Evolutionary conservation across 305 asterid genomes (phyloP), one percentile per base, ranked within the genome.

Genomic region (Solanum aculeatissimum): DNA sequence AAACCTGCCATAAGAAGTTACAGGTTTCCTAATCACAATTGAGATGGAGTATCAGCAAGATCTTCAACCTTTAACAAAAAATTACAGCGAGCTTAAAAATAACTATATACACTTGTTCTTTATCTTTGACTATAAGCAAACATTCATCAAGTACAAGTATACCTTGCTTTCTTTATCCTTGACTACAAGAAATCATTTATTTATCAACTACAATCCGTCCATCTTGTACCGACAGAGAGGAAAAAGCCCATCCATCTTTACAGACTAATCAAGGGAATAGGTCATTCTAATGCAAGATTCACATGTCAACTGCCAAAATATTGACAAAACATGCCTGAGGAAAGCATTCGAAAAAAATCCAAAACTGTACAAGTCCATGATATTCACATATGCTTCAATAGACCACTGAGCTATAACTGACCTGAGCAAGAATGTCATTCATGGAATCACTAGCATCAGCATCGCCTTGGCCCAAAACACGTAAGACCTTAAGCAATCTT

Each of bases 341-440:
- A 32, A 53, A 29, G 83, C 35, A 32, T 78, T 78, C 66, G 4
- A 13, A 53, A 78, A 54, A 53, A 29, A 51, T 18, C 53, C 63
- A 77, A 27, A 77, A 29, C 18, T 53, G 49, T 32, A 32, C 49
- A 77, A 49, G 65, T 77, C 65, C 65, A 78, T 38, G 29, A 32
- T 49, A 78, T 32, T 78, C 83, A 19, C 32, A 78, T 78, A 78
- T 53, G 68, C 35, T 53, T 53, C 51, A 78, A 29, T 19, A 51
- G 62, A 77, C 21, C 82, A 77, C 6, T 45, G 42, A 13, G 70
- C 83, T 51, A 18, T 54, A 87, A 87, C 87, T 89, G 86, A 94
- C 99, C 98, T 97, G 99, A 83, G 99, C 99, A 89, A 97, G 97
- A 88, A 94, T 94, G 88, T 97, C 99, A 85, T 95, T 97, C 98